These are phyloP conservation scores for Podosphaera xanthii DNA, from an alignment of 2,329 filamentous ascomycete species.

Conservation along the genomic window DNA sequence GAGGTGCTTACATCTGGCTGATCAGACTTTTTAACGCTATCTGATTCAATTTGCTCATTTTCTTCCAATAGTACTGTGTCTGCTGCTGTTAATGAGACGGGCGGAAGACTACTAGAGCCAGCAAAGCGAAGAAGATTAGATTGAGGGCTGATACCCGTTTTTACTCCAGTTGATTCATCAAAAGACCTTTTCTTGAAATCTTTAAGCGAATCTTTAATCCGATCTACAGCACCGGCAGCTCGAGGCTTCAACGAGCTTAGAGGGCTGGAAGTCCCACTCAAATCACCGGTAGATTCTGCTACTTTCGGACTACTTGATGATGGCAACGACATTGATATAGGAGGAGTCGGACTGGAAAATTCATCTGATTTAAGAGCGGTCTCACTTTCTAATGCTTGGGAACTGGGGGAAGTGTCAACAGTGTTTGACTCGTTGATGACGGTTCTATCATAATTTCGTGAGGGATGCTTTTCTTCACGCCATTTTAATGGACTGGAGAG, in stretches of 20 bases:
- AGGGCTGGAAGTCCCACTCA: slow-evolving; percentile 58
- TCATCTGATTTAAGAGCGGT: too few relatives aligned
- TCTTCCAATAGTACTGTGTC: slow-evolving; percentile 3
- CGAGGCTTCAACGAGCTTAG: slow-evolving; percentile 56
- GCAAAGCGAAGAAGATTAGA: background rate
- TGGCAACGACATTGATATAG: too few relatives aligned
- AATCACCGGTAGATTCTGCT: slow-evolving; percentile 48
- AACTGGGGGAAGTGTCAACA: too few relatives aligned
- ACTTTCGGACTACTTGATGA: too few relatives aligned
- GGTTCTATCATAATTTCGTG: background rate
- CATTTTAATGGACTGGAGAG: slow-evolving; percentile 17
- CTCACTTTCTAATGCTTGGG: too few relatives aligned
- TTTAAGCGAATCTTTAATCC: slow-evolving; percentile 21
- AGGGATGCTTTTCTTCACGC: slow-evolving; percentile 12
- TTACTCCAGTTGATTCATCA: slow-evolving; percentile 56
- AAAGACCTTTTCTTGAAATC: slow-evolving; percentile 30
- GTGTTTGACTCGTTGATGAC: too few relatives aligned
- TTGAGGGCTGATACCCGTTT: slow-evolving; percentile 58
- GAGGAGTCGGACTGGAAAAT: too few relatives aligned
- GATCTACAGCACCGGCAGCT: slow-evolving; percentile 65
- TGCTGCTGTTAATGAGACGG: slow-evolving; percentile 6
- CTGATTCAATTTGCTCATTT: slow-evolving; percentile 16
- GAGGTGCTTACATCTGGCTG: too few relatives aligned
- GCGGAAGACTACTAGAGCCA: slow-evolving; percentile 4
- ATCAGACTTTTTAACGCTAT: slow-evolving; percentile 1